Evolutionary conservation across 2,329 filamentous ascomycete genomes (phyloP), one percentile per base, ranked within the genome.

Genomic region (Fusarium camptoceras): DNA sequence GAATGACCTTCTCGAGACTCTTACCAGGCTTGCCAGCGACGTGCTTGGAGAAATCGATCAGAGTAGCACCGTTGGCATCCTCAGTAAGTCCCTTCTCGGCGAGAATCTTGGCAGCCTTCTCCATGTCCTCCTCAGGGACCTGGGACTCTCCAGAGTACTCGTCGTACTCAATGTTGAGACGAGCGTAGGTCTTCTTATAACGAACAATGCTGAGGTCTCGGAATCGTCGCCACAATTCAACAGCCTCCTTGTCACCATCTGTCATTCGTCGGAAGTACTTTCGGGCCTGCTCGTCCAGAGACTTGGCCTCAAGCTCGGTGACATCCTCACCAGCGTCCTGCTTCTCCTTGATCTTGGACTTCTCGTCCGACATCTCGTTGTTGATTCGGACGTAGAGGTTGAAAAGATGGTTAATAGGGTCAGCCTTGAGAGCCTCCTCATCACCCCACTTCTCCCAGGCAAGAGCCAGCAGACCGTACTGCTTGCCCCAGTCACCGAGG

Each of bases 331-430:
- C 84, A 43, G 83, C 83, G 41, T 83, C 82, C 76, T 87, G 86
- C 70, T 85, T 81, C 43, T 81, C 84, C 73, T 89, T 89, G 25
- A 91, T 88, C 63, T 86, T 78, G 69, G 91, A 90, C 70, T 91
- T 90, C 82, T 94, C 91, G 0, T 84, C 87, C 4, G 83, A 80
- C 76, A 91, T 86, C 50, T 93, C 89, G 62, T 81, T 81, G 79
- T 91, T 94, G 79, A 95, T 93, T 78, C 89, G 87, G 68, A 94
- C 92, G 75, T 95, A 96, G 54, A 96, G 90, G 75, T 94, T 88
- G 79, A 91, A 94, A 12, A 96, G 83, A 78, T 96, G 93, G 78
- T 92, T 92, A 76, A 95, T 94, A 15, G 93, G 92, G 75, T 95
- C 92, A 49, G 85, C 84, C 68, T 87, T 79, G 15, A 96, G 85